These are phyloP conservation scores for Amoeboaphelidium protococcarum DNA, from an alignment of 371 early-diverging fungal genomes.

Conservation along the genomic window DNA sequence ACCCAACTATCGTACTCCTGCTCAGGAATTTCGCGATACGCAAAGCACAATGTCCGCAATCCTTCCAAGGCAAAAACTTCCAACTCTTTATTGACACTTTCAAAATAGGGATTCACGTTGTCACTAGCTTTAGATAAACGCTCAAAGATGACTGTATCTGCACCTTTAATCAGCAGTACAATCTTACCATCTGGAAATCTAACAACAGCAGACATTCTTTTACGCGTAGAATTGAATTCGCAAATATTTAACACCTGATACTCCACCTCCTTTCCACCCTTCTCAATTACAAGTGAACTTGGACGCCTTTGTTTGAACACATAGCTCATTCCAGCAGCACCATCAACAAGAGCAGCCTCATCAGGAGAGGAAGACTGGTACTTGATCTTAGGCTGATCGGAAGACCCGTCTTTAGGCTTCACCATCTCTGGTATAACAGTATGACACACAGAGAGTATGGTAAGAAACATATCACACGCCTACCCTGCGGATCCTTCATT, in stretches of 20 bases:
- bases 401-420: slow-evolving; percentile 7
- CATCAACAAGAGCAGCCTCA: slow-evolving; percentile 69
- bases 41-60: slow-evolving; percentile 6
- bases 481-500: too few species aligned
- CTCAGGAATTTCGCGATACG: background rate
- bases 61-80: slow-evolving; percentile 18
- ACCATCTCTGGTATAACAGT: slow-evolving; percentile 9
- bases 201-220: slow-evolving; percentile 86
- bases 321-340: slow-evolving; percentile 55
- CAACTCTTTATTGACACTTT: slow-evolving; percentile 36
- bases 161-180: slow-evolving; percentile 89
- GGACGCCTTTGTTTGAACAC: slow-evolving; percentile 28
- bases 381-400: too few species aligned
- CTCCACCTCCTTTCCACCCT: slow-evolving; percentile 29
- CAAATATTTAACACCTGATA: slow-evolving; percentile 75
- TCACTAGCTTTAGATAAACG: slow-evolving; percentile 25
- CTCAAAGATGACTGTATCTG: slow-evolving; percentile 92
- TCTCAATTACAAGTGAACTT: slow-evolving; percentile 43
- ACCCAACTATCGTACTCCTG: background rate
- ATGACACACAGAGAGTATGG: slow-evolving; percentile 54
- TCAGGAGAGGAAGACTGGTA: slow-evolving; percentile 84
- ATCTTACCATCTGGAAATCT: slow-evolving; percentile 62
- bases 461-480: too few species aligned
- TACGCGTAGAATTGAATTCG: slow-evolving; percentile 91
- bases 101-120: slow-evolving; percentile 40